These are phyloP conservation scores for Salpingoeca rosetta DNA, from an alignment of 78 protist genomes.

Conservation along the genomic window DNA sequence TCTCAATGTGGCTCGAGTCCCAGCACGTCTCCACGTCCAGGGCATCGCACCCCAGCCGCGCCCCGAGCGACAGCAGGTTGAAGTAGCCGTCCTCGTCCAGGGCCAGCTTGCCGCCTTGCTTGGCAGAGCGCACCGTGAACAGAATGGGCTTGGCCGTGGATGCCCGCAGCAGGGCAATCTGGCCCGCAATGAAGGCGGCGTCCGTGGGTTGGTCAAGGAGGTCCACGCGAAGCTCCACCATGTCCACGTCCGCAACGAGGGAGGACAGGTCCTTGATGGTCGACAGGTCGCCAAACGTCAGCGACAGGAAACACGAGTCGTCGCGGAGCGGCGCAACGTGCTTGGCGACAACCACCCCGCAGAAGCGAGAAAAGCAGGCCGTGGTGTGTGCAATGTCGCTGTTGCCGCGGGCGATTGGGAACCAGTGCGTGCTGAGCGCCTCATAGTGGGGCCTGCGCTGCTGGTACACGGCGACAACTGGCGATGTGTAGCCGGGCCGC, in stretches of 20 bases:
- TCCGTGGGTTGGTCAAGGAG: constrained; percentile 1
- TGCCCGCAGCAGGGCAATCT: constrained; percentile 35
- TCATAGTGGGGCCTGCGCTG: constrained; percentile 20
- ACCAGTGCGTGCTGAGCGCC: not conserved
- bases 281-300: constrained; percentile 10
- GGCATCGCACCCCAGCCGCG: constrained; percentile 47
- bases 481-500: constrained; percentile 1
- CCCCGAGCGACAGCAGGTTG: constrained; percentile 8
- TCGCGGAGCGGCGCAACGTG: no score
- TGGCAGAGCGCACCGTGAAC: constrained; percentile 34
- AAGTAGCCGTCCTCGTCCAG: not conserved
- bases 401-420: constrained; percentile 7
- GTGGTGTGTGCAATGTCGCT: not conserved
- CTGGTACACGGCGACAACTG: not conserved
- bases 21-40: constrained; percentile 57
- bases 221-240: constrained; percentile 55
- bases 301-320: constrained; percentile 27
- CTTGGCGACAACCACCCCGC: not conserved
- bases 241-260: constrained; percentile 27
- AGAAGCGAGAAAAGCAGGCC: not conserved
- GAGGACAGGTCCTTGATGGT: not conserved
- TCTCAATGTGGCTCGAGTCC: no score
- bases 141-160: constrained; percentile 22
- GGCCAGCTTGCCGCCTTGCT: constrained; percentile 44
- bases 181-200: not conserved